A percentile compares a stretch with the other conserved stretches of the same genome.
These are phyloP conservation scores for Podospora australis DNA, from an alignment of 495 filamentous ascomycete genomes.

Conservation along the genomic window DNA sequence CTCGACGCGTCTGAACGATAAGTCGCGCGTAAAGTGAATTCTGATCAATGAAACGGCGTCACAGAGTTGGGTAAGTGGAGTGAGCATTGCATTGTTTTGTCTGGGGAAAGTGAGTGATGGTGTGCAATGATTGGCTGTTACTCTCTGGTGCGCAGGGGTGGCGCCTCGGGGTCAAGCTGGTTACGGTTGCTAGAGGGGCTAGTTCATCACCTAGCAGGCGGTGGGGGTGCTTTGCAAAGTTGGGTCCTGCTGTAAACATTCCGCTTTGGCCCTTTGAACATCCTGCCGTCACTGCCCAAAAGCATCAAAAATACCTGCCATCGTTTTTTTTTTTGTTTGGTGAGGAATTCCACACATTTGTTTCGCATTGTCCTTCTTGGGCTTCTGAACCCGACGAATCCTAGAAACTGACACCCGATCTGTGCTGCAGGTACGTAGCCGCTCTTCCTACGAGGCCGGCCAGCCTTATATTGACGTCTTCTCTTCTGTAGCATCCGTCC, in stretches of 20 bases:
- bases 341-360: neutral
- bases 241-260: slow-evolving; percentile 20
- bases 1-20: slow-evolving; percentile 11
- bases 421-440: slow-evolving; percentile 17
- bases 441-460: neutral
- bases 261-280: neutral
- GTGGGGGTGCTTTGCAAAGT: slow-evolving; percentile 10
- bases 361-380: neutral
- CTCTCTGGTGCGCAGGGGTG: neutral
- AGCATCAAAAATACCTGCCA: neutral
- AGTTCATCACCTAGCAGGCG: slow-evolving; percentile 13
- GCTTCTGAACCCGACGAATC: slow-evolving; percentile 8
- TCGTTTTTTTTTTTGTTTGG: slow-evolving; percentile 9
- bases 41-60: neutral
- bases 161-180: neutral
- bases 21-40: slow-evolving; percentile 16
- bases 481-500: slow-evolving; percentile 8
- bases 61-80: neutral
- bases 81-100: slow-evolving; percentile 7
- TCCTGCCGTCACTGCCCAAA: neutral
- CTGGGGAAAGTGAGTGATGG: neutral
- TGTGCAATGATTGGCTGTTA: slow-evolving; percentile 7
- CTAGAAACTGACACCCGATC: slow-evolving; percentile 14
- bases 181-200: slow-evolving; percentile 20
- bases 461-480: neutral